A percentile compares a stretch with the other conserved stretches of the same genome.
Conservation (phyloP, 2,329 filamentous ascomycete species). For the Aplosporella prunicola region DNA sequence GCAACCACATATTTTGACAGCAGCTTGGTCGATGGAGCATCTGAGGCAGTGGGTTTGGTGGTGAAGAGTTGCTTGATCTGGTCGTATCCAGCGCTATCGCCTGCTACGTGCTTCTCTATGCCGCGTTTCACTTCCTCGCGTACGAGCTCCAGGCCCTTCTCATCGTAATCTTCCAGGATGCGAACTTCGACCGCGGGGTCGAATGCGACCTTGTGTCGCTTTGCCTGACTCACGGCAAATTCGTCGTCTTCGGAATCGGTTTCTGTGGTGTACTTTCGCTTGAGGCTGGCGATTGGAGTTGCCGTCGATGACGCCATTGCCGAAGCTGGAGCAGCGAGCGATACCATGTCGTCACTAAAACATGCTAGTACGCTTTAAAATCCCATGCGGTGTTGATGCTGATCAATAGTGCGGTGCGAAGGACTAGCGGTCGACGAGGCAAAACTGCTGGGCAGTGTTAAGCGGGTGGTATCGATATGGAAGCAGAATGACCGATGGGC, state of each 20-base stretch:
- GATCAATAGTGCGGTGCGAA: too few species aligned
- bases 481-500: too few species aligned
- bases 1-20: slow-evolving; percentile 51
- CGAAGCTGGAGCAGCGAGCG: slow-evolving; percentile 26
- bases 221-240: slow-evolving; percentile 28
- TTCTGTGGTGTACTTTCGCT: slow-evolving; percentile 27
- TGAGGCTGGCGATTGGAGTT: slow-evolving; percentile 24
- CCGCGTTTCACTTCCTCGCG: slow-evolving; percentile 53
- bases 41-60: slow-evolving; percentile 37
- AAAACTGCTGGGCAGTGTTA: too few species aligned
- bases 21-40: slow-evolving; percentile 42
- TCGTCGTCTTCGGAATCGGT: slow-evolving; percentile 25
- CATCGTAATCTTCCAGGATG: slow-evolving; percentile 36
- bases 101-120: slow-evolving; percentile 42
- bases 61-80: slow-evolving; percentile 45
- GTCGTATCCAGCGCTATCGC: slow-evolving; percentile 49
- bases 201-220: slow-evolving; percentile 40
- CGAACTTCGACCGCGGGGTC: slow-evolving; percentile 38
- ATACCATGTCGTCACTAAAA: slow-evolving; percentile 22
- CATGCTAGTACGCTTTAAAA: too few species aligned
- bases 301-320: slow-evolving; percentile 15
- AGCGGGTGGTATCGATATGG: too few species aligned
- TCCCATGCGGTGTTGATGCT: too few species aligned
- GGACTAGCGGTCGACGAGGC: too few species aligned
- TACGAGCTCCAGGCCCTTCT: slow-evolving; percentile 48